These are phyloP conservation scores for Leucosporidium creatinivorum DNA, from an alignment of 768 basidiomycete species.

Conservation along the genomic window DNA sequence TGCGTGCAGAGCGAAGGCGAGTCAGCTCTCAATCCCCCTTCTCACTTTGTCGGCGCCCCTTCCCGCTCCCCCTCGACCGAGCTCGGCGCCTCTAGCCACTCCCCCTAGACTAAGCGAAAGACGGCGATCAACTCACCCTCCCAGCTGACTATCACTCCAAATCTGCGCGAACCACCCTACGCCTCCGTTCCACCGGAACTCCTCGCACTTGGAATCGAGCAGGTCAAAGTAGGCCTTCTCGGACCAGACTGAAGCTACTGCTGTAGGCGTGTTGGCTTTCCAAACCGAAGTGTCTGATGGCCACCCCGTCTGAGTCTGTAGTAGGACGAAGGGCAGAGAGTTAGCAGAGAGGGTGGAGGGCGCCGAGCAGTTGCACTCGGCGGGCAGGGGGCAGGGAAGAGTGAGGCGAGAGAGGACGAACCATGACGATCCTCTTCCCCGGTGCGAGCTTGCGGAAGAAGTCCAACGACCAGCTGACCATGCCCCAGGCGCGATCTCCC, in stretches of 20 bases:
- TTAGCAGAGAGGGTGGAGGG: no score
- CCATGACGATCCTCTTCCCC: not conserved
- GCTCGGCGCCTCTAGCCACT: no score
- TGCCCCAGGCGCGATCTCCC: not conserved
- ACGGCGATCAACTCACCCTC: not conserved
- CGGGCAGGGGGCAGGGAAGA: no score
- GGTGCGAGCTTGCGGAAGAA: not conserved
- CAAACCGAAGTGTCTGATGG: not conserved
- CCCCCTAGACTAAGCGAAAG: no score
- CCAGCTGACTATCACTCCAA: not conserved
- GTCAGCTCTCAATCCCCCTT: not conserved
- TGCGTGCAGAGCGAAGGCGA: not conserved
- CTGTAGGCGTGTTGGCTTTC: not conserved
- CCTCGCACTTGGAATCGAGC: not conserved
- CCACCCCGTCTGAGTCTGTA: conserved; percentile 1
- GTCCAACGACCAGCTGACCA: not conserved
- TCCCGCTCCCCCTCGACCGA: no score
- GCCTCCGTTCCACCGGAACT: not conserved
- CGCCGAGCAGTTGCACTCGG: no score
- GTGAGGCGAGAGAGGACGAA: not conserved
- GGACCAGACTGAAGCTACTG: not conserved
- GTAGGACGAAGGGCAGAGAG: not conserved
- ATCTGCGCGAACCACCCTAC: conserved; percentile 6
- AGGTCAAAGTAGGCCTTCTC: not conserved
- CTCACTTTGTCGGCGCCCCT: no score